phyloP scores from a whole-genome alignment of 305 asterid genomes.

The Petunia hybrid region DNA sequence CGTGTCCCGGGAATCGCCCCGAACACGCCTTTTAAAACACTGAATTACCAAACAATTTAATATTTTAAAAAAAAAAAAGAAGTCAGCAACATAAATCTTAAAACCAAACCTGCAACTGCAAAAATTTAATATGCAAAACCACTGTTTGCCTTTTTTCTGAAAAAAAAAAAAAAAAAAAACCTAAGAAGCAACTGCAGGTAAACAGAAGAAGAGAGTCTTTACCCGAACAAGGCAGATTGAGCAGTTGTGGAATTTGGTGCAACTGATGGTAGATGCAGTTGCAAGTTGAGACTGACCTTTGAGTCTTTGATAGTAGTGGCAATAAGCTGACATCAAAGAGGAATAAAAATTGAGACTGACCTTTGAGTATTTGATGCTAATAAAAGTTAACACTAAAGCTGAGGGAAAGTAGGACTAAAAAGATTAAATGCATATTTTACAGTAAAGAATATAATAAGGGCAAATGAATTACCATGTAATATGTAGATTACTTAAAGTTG shows the following conservation, averaged over 20 bases:
- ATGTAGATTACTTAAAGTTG: slow-evolving; percentile 1
- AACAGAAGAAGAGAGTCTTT: neutral
- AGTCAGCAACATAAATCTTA: slow-evolving; percentile 13
- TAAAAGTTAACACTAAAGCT: neutral
- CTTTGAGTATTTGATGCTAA: slow-evolving; percentile 4
- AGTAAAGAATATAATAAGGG: slow-evolving; percentile 14
- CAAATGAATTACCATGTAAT: slow-evolving; percentile 11
- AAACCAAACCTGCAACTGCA: neutral
- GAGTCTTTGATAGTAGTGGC: neutral
- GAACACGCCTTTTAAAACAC: no score
- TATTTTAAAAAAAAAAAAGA: neutral
- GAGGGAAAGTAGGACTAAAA: neutral
- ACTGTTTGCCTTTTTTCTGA: no score
- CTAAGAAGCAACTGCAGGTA: neutral
- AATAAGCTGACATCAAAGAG: slow-evolving; percentile 26
- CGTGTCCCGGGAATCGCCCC: no score
- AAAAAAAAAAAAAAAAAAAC: no score
- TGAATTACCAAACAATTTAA: slow-evolving; percentile 15
- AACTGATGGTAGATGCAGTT: slow-evolving; percentile 18
- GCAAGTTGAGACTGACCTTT: slow-evolving; percentile 13
- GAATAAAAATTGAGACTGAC: slow-evolving; percentile 2
- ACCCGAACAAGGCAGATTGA: slow-evolving; percentile 2
- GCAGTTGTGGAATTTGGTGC: neutral
- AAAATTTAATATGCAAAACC: neutral
- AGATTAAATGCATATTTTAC: neutral